Evolutionary conservation across 2,329 filamentous ascomycete species (phyloP).

Genomic region (Alternaria sp.): DNA sequence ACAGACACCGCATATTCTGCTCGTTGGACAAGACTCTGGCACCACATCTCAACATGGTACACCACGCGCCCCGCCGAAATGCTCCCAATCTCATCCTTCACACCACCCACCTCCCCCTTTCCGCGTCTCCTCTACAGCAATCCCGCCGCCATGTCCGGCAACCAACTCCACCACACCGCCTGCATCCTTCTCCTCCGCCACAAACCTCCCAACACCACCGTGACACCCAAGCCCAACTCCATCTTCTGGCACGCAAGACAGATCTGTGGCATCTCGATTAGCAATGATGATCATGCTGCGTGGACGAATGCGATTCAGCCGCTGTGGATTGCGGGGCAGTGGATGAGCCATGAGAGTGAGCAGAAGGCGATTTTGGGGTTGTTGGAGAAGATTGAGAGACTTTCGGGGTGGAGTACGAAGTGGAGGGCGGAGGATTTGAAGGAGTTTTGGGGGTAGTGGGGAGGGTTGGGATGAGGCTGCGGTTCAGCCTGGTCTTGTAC

Average conservation of each 20-base stretch:
- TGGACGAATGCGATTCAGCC: slow-evolving; percentile 57
- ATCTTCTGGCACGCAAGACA: slow-evolving; percentile 57
- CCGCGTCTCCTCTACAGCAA: slow-evolving; percentile 22
- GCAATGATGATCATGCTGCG: slow-evolving; percentile 53
- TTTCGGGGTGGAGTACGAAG: slow-evolving; percentile 61
- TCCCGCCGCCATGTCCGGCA: slow-evolving; percentile 23
- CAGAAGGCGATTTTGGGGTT: slow-evolving; percentile 57
- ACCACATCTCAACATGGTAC: slow-evolving; percentile 43
- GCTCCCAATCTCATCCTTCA: slow-evolving; percentile 12
- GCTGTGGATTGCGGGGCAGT: slow-evolving; percentile 57
- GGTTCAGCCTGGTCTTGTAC: neutral
- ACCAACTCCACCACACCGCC: slow-evolving; percentile 24
- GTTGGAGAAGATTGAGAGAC: slow-evolving; percentile 57
- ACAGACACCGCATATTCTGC: neutral
- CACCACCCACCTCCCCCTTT: slow-evolving; percentile 10
- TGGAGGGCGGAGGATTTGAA: slow-evolving; percentile 62
- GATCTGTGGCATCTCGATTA: slow-evolving; percentile 55
- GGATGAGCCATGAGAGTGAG: slow-evolving; percentile 54
- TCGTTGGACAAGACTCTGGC: slow-evolving; percentile 42
- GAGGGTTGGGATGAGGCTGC: neutral
- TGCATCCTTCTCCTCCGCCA: slow-evolving; percentile 19
- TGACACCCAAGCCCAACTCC: slow-evolving; percentile 28
- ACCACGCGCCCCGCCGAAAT: slow-evolving; percentile 32
- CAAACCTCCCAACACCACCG: slow-evolving; percentile 32
- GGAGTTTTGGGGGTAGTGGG: slow-evolving; percentile 56